Percentiles rank a stretch among this genome's conserved stretches.
phyloP scores from a whole-genome alignment of 768 basidiomycete species.

The Crassisporium funariophilum region DNA sequence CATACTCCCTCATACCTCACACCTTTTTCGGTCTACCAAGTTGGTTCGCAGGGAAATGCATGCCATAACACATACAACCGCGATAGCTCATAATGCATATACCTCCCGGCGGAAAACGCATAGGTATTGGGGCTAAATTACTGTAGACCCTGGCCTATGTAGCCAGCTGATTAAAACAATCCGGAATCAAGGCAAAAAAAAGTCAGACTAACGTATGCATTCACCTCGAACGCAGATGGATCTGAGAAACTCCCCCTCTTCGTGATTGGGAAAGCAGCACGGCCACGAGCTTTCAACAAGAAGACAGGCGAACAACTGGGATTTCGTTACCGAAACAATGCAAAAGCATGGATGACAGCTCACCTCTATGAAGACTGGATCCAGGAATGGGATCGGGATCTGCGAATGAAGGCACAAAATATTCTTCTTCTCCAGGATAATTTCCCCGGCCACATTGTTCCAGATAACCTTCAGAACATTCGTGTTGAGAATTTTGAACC shows the following conservation, averaged over 20 bases:
- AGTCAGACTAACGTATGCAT: conserved; percentile 30
- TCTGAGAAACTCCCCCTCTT: conserved; percentile 32
- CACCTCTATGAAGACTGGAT: conserved; percentile 37
- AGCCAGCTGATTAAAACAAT: conserved; percentile 31
- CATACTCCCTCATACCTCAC: too few relatives aligned
- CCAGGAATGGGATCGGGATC: conserved; percentile 28
- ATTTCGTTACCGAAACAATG: conserved; percentile 40
- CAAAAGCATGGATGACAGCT: conserved; percentile 41
- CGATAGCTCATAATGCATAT: conserved; percentile 9
- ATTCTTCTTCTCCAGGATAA: conserved; percentile 36
- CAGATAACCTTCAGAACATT: conserved; percentile 23
- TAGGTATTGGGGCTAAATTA: too few relatives aligned
- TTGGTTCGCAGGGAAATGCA: conserved; percentile 17
- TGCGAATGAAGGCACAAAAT: conserved; percentile 20
- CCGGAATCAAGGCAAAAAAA: conserved; percentile 37
- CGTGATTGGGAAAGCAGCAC: conserved; percentile 36
- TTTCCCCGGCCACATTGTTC: conserved; percentile 29
- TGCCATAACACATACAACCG: conserved; percentile 16
- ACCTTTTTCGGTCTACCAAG: conserved; percentile 19
- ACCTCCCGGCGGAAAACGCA: conserved; percentile 1
- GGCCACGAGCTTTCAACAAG: conserved; percentile 32
- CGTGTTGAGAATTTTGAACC: conserved; percentile 33
- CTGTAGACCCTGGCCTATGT: too few relatives aligned
- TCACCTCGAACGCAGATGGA: conserved; percentile 34
- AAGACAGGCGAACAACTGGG: conserved; percentile 21